Conservation (phyloP, 2,329 filamentous ascomycete species). For the Penicillium fuscoglaucum region DNA sequence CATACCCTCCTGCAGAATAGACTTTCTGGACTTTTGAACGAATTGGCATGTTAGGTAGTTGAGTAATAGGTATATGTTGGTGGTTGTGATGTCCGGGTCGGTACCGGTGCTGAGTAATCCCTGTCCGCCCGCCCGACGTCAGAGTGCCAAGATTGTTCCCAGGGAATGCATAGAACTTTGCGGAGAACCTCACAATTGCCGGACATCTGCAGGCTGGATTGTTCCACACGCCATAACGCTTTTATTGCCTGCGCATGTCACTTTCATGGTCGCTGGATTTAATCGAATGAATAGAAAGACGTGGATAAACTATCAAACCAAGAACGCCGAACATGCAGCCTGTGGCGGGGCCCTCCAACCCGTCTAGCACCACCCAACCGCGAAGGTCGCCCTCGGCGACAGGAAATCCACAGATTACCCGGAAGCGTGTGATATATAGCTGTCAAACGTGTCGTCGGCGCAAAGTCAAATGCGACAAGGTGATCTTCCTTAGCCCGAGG, state of each 20-base stretch:
- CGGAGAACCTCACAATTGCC: background rate
- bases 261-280: background rate
- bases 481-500: too few relatives aligned
- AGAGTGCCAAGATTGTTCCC: background rate
- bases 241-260: background rate
- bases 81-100: background rate
- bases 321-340: background rate
- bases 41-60: background rate
- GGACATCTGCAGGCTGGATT: background rate
- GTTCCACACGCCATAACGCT: background rate
- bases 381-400: background rate
- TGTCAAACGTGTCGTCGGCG: constrained; percentile 49
- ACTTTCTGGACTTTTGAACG: background rate
- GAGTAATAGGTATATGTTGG: background rate
- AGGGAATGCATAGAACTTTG: background rate
- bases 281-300: background rate
- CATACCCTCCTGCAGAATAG: too few relatives aligned
- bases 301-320: background rate
- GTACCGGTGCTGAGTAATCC: background rate
- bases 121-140: background rate
- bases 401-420: constrained; percentile 43
- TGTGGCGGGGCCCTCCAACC: background rate
- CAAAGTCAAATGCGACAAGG: constrained; percentile 52
- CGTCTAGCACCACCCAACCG: background rate
- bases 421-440: constrained; percentile 50